Base-by-base conservation (phyloP, 176 grass and related monocot genomes). In the Rhipidocladum racemiflorum region DNA sequence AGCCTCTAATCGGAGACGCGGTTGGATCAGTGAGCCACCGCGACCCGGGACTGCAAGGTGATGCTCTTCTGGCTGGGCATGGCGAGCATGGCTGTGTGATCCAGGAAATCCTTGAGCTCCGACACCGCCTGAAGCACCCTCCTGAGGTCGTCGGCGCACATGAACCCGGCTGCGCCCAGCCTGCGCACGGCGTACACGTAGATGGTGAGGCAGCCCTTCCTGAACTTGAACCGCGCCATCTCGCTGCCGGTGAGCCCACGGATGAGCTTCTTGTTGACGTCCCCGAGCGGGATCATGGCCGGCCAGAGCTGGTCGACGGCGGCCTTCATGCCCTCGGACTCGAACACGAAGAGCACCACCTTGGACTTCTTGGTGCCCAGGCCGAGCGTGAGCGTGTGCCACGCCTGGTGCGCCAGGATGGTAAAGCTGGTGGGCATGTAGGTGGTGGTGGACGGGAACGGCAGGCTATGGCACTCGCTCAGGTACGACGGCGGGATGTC, bases 321-420 rank as follows among this genome's bases (percentile, higher is more conserved):
- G 20, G 65, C 77, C 75, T 91, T 94, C 95, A 98, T 98, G 46
- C 75, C 57, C 87, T 95, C 95, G 0, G 92, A 93, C 89, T 98
- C 95, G 63, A 98, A 98, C 46, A 98, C 92, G 77, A 98, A 98
- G 48, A 98, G 81, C 61, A 91, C 86, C 50, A 55, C 92, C 87
- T 98, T 98, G 79, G 95, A 95, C 87, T 98, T 98, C 65, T 93
- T 95, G 75, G 95, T 98, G 80, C 95, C 95, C 32, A 98, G 90
- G 28, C 95, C 95, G 30, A 98, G 92, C 15, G 95, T 98, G 54
- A 98, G 85, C 21, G 95, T 98, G 86, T 91, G 95, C 95, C 95
- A 98, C 34, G 95, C 95, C 81, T 98, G 92, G 78, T 98, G 95
- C 34, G 95, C 95, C 65, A 98, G 88, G 83, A 98, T 94, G 71